Conservation (phyloP, 768 basidiomycete species). For the Boletellus ananas region DNA sequence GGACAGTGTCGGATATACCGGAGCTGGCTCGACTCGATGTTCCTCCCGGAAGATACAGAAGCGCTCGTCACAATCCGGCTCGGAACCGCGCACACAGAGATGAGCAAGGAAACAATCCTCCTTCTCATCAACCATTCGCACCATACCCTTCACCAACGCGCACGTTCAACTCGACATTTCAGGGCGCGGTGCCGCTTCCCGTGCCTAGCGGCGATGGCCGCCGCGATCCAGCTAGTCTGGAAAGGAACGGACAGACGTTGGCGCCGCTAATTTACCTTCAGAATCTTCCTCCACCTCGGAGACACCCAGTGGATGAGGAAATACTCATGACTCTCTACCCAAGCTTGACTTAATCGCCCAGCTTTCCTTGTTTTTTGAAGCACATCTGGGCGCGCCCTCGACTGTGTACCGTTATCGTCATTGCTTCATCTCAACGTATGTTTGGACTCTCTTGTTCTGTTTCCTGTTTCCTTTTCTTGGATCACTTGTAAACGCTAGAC, state of each 20-base stretch:
- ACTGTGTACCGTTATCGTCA: conserved; percentile 3
- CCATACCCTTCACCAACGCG: conserved; percentile 32
- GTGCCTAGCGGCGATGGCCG: background rate
- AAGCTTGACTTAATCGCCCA: conserved; percentile 25
- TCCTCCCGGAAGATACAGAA: conserved; percentile 59
- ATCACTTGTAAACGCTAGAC: conserved; percentile 22
- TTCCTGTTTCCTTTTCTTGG: conserved; percentile 20
- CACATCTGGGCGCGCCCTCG: conserved; percentile 8
- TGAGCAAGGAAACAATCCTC: conserved; percentile 15
- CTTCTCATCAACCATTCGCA: conserved; percentile 24
- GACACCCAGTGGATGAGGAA: conserved; percentile 70
- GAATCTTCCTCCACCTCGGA: conserved; percentile 53
- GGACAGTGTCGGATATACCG: conserved; percentile 57
- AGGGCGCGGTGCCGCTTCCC: background rate
- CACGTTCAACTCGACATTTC: conserved; percentile 8
- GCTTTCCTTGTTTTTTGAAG: conserved; percentile 7
- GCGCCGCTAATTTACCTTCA: conserved; percentile 65
- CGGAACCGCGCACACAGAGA: conserved; percentile 33
- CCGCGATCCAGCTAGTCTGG: conserved; percentile 3
- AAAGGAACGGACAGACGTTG: conserved; percentile 34
- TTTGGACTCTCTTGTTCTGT: conserved; percentile 8
- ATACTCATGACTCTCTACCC: conserved; percentile 58
- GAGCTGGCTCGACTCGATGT: conserved; percentile 50
- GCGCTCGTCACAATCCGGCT: conserved; percentile 57
- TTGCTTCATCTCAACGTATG: conserved; percentile 1